A percentile compares a stretch with the other conserved stretches of the same genome.
These are phyloP conservation scores for Potentilla sterilis DNA, from an alignment of 306 rosid genomes.

Conservation along the genomic window DNA sequence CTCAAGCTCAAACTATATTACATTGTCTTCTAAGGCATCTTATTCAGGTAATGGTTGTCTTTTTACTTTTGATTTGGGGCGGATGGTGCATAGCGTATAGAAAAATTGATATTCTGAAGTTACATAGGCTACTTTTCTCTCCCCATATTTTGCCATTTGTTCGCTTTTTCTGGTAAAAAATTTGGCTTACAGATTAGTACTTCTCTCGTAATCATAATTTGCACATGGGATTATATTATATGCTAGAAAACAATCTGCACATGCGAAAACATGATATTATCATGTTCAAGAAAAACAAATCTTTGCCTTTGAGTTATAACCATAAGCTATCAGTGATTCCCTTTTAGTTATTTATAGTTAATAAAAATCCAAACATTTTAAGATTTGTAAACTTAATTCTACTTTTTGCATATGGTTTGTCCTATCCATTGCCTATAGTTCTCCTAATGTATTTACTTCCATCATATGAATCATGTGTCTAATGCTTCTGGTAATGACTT, in stretches of 20 bases:
- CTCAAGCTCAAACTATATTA: slow-evolving; percentile 97
- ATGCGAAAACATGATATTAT: not conserved
- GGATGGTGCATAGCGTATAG: not conserved
- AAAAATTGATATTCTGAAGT: not conserved
- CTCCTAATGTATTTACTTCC: not conserved
- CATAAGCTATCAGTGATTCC: not conserved
- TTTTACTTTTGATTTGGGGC: not conserved
- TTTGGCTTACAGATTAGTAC: not conserved
- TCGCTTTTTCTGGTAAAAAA: not conserved
- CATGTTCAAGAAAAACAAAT: not conserved
- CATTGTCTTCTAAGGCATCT: slow-evolving; percentile 94
- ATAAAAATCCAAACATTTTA: not conserved
- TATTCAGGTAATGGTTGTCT: slow-evolving; percentile 70
- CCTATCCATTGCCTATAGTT: not conserved
- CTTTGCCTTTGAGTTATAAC: not conserved
- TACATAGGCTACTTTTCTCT: not conserved
- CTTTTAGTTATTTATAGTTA: not conserved
- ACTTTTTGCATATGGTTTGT: not conserved
- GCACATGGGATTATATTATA: not conserved
- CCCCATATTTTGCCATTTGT: not conserved
- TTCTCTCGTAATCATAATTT: not conserved
- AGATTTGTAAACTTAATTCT: not conserved
- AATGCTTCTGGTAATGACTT: not conserved
- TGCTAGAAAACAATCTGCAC: not conserved
- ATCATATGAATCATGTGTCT: not conserved